These are phyloP conservation scores for Lactarius pseudohatsudake DNA, from an alignment of 768 basidiomycete genomes.

Conservation along the genomic window DNA sequence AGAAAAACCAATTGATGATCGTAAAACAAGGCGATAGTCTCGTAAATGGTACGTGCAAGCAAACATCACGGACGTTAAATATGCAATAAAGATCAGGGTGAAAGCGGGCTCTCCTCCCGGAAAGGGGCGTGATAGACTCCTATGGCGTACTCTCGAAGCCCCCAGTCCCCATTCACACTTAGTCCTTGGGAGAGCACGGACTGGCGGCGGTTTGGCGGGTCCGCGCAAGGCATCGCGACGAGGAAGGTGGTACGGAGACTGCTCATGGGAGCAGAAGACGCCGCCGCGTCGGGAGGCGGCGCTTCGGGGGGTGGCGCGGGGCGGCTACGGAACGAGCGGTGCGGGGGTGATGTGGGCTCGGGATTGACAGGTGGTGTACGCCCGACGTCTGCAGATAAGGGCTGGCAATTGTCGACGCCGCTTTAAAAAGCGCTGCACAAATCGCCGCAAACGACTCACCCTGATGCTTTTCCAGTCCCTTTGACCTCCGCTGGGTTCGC, in stretches of 20 bases:
- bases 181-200: slow-evolving; percentile 13
- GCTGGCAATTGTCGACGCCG: slow-evolving; percentile 4
- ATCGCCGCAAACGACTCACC: no score
- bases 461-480: slow-evolving; percentile 12
- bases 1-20: background rate
- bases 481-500: slow-evolving; percentile 3
- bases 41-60: background rate
- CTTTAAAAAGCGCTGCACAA: background rate
- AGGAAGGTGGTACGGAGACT: slow-evolving; percentile 18
- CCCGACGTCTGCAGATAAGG: slow-evolving; percentile 12
- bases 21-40: background rate
- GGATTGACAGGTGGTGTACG: background rate
- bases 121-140: slow-evolving; percentile 26
- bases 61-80: background rate
- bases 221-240: slow-evolving; percentile 23
- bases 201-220: slow-evolving; percentile 1
- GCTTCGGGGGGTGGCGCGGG: background rate
- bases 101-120: background rate
- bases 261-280: background rate
- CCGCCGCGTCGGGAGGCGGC: background rate
- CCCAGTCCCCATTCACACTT: slow-evolving; percentile 7
- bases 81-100: background rate
- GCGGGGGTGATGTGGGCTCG: background rate
- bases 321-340: background rate
- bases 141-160: slow-evolving; percentile 20